Evolutionary conservation across 768 basidiomycete species (phyloP), one percentile per base, ranked within the genome.

Genomic region (Heimioporus sp.): DNA sequence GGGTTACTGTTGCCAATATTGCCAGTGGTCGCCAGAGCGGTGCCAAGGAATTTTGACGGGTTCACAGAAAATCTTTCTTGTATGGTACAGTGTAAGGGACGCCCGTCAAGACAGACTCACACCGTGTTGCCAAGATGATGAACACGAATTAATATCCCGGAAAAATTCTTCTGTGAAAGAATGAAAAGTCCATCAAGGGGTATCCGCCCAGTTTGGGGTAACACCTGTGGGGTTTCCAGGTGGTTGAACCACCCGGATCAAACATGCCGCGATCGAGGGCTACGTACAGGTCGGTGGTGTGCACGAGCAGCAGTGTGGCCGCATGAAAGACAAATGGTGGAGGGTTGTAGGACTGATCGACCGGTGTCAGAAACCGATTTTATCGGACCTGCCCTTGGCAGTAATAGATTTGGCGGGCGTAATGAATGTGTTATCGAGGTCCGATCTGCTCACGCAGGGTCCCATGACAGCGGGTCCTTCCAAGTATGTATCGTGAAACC

Each of bases 181-280:
- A 24, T 24, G 24, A 24, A 24, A 24, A 24, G 24, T 5, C 24
- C n/a, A 38, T 38, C 37, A 38, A 40, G 39, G 39, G 20, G 12
- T 40, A 24, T 24, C 24, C 24, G 24, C 5, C 24, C 3, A 24
- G 24, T 24, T 24, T 24, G 24, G 24, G 24, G 24, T 24, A 24
- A 24, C 24, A 24, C 24, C 5, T 38, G 37, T 17, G 11, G 35
- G 35, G 5, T 3, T 45, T 17, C 24, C 24, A 36, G 32, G 11
- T 35, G 19, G 43, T 21, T 21, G 16, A 49, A 45, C 43, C 46
- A 56, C 63, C 59, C 63, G 60, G 57, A 62, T 62, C 53, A 50
- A 46, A 41, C 37, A 28, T 32, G 43, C 32, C 20, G 37, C 19
- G 38, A 58, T 43, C 38, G 19, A 11, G 21, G 5, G 24, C 24